A percentile compares a stretch with the other conserved stretches of the same genome.
Evolutionary conservation across 139 green algal genomes (phyloP).

Genomic region (Chlorella sp.): DNA sequence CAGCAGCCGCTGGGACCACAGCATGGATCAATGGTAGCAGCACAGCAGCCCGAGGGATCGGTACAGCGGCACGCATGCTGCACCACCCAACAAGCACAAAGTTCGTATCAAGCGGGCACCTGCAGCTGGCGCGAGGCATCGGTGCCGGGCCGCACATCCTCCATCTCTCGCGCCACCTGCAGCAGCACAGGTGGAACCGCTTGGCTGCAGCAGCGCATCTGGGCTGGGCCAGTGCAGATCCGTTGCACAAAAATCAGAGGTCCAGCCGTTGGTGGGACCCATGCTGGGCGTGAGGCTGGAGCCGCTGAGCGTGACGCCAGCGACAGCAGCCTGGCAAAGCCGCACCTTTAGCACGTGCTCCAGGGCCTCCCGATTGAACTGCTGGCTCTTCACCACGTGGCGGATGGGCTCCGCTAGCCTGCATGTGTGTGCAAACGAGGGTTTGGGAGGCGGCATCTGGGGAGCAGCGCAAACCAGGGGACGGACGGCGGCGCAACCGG

Average conservation of each 20-base stretch:
- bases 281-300: too few species aligned
- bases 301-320: not conserved
- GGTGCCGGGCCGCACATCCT: slow-evolving; percentile 62
- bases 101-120: too few species aligned
- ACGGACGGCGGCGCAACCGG: too few species aligned
- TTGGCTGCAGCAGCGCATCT: not conserved
- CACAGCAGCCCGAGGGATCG: too few species aligned
- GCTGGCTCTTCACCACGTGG: slow-evolving; percentile 91
- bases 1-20: too few species aligned
- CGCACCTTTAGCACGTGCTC: slow-evolving; percentile 82
- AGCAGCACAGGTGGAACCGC: not conserved
- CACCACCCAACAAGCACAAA: not conserved
- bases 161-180: slow-evolving; percentile 75
- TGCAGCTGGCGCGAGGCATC: slow-evolving; percentile 75
- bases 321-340: not conserved
- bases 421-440: too few species aligned
- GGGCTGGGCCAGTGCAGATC: not conserved
- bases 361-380: slow-evolving; percentile 88
- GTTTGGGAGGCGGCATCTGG: too few species aligned
- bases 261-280: too few species aligned
- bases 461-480: too few species aligned
- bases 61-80: too few species aligned
- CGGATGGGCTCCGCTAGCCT: slow-evolving; percentile 43
- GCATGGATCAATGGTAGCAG: too few species aligned
- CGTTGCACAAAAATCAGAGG: too few species aligned